These are phyloP conservation scores for Fusarium sp. DNA, from an alignment of 2,329 filamentous ascomycete species.

Conservation along the genomic window DNA sequence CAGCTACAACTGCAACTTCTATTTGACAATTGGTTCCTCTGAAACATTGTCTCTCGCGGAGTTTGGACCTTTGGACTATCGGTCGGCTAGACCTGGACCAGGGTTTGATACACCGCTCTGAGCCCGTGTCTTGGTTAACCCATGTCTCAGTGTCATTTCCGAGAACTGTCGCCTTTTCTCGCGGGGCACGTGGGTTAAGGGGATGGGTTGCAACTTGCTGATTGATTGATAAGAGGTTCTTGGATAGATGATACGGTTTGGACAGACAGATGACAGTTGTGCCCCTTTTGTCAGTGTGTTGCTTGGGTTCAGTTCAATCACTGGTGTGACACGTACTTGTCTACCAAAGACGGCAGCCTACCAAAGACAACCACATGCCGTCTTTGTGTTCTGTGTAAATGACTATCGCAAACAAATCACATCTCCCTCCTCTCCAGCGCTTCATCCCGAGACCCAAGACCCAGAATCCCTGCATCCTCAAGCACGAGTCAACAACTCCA, in stretches of 20 bases:
- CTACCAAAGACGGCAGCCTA: not conserved
- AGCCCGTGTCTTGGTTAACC: not conserved
- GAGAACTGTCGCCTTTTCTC: not conserved
- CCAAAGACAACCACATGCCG: not conserved
- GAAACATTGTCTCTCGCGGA: constrained; percentile 5
- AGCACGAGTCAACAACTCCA: not conserved
- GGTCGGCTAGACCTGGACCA: not conserved
- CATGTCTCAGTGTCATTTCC: not conserved
- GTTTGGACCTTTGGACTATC: not conserved
- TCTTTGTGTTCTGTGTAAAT: not conserved
- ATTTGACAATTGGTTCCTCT: not conserved
- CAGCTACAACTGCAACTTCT: constrained; percentile 8
- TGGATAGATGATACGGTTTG: not conserved
- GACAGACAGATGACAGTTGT: not conserved
- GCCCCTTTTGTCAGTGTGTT: not conserved
- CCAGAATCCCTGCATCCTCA: not conserved
- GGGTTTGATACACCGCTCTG: not conserved
- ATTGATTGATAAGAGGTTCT: not conserved
- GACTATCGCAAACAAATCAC: not conserved
- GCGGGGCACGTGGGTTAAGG: not conserved
- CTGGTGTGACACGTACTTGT: not conserved
- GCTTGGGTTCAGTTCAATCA: not conserved
- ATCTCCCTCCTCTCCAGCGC: not conserved
- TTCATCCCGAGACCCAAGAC: not conserved
- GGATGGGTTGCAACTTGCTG: not conserved